Base-by-base conservation (phyloP, 805 yeast species). In the Zygoascus bituminiphila region DNA sequence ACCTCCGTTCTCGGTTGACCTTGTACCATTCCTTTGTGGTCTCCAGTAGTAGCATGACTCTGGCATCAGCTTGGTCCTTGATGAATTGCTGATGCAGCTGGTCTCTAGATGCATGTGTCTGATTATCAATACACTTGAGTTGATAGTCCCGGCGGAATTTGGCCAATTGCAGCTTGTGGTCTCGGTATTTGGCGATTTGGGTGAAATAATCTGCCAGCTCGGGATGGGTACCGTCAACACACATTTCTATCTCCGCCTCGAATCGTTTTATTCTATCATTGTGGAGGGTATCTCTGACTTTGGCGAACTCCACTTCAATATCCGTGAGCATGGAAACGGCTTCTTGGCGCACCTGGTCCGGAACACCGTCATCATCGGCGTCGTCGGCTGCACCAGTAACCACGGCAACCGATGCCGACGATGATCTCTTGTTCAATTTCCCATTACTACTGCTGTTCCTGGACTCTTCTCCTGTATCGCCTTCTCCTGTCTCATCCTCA, bases 11-110 rank as follows among this genome's bases (percentile, higher is more conserved):
- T 58, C 82, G 79, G 65, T 88, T 89, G 59, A 89, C 84, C 55
- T 84, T 82, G 69, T 91, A 91, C 98, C 98, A 93, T 53, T 79
- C 75, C 37, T 83, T 77, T 5, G 97, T 89, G 3, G 95, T 84
- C 6, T 78, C 74, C 51, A 77, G 72, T 43, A 91, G 74, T 70
- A 87, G 73, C 22, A 74, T 70, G 46, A 75, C 74, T 52, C 88
- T 83, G 42, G 76, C 64, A 60, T 88, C 94, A 57, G 81, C 78
- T 31, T 78, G 70, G 49, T 77, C 74, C 58, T 84, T 84, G 62
- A 77, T 67, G 62, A 76, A 87, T 61, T 87, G 85, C 64, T 93
- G 98, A 63, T 91, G 96, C 29, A 86, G 76, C 51, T 81, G 77
- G 7, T 84, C 82, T 49, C 98, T 70, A 21, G 79, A 74, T 0